phyloP scores from a whole-genome alignment of 2,329 filamentous ascomycete species.

The Colletotrichum shisoi region DNA sequence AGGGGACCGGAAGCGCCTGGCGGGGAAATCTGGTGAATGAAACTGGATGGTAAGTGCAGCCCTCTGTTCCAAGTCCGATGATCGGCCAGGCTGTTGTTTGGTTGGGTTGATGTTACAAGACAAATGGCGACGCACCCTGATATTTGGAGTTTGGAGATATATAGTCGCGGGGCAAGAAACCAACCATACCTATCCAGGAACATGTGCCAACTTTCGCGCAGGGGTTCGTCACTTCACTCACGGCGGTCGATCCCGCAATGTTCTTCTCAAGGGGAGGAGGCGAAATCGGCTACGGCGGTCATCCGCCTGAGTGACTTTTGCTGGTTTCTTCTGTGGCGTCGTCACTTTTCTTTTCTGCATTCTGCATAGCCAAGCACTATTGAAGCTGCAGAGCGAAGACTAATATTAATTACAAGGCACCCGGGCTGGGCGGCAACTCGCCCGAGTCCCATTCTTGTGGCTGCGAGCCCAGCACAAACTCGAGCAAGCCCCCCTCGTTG shows the following conservation, averaged over 20 bases:
- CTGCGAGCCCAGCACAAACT: conserved; percentile 55
- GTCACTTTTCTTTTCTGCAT: too few relatives aligned
- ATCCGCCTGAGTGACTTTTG: too few relatives aligned
- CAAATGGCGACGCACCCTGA: neutral
- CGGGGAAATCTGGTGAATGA: too few relatives aligned
- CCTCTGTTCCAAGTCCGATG: neutral
- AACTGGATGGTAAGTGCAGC: too few relatives aligned
- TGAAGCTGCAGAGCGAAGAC: neutral
- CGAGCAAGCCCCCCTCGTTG: conserved; percentile 54
- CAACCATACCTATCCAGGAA: neutral
- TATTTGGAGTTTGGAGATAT: neutral
- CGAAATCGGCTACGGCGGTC: too few relatives aligned
- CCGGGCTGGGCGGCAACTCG: conserved; percentile 60
- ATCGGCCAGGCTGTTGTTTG: neutral
- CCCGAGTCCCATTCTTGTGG: conserved; percentile 54
- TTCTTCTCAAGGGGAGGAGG: too few relatives aligned
- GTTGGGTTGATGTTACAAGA: neutral
- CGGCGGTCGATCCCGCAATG: too few relatives aligned
- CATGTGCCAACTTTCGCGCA: neutral
- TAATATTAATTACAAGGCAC: conserved; percentile 35
- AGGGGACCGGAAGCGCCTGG: too few relatives aligned
- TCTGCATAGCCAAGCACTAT: neutral
- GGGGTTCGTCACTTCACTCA: neutral
- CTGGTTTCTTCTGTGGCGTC: too few relatives aligned
- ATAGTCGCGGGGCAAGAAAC: neutral